Evolutionary conservation across 352 stramenopile genomes (phyloP).

Genomic region (Globisporangium perplexum): DNA sequence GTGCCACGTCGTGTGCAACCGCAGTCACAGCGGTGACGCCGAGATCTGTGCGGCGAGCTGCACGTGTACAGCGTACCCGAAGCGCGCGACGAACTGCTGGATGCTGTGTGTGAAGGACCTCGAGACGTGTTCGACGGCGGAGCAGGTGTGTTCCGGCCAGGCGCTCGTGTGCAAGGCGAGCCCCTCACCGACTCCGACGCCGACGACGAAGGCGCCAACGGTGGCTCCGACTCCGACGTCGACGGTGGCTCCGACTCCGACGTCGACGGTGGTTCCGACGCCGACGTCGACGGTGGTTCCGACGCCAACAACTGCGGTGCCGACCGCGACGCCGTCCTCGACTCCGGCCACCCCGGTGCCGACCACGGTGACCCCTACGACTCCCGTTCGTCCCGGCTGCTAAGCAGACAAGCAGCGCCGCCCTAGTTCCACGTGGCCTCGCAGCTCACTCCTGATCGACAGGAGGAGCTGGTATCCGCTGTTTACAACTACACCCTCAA

Average conservation of each 20-base stretch:
- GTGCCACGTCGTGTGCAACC: slow-evolving; percentile 36
- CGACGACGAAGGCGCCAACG: neutral
- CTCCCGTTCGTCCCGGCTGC: neutral
- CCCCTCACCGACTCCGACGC: neutral
- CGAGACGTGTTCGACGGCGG: slow-evolving; percentile 1
- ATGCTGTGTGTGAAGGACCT: slow-evolving; percentile 50
- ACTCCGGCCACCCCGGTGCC: too few relatives aligned
- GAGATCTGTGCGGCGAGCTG: slow-evolving; percentile 20
- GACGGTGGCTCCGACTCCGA: too few relatives aligned
- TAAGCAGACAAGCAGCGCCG: neutral
- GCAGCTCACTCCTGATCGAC: neutral
- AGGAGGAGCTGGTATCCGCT: neutral
- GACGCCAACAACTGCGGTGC: too few relatives aligned
- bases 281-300: neutral
- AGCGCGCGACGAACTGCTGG: slow-evolving; percentile 35
- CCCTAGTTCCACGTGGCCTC: neutral
- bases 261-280: neutral
- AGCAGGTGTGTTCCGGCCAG: neutral
- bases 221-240: neutral
- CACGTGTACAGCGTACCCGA: slow-evolving; percentile 16
- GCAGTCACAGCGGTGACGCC: slow-evolving; percentile 21
- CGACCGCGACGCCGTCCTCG: too few relatives aligned
- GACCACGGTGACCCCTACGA: neutral
- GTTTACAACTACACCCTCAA: neutral
- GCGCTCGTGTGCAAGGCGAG: slow-evolving; percentile 4